These are phyloP conservation scores for Marchantia paleacea DNA, from an alignment of 225 moss, liverwort and hornwort genomes.

Conservation along the genomic window DNA sequence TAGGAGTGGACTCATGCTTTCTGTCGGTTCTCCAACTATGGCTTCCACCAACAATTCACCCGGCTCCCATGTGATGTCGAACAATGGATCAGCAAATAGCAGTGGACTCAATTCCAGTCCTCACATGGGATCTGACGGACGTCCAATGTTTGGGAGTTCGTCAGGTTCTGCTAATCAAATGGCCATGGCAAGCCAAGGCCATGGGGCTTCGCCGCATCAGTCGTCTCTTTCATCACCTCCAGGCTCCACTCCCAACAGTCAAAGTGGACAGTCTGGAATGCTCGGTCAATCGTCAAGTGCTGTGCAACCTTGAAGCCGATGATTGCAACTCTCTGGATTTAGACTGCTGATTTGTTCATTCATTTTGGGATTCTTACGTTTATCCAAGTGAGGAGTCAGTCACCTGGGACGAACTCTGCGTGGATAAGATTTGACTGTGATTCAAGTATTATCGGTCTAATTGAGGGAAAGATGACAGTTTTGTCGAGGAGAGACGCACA, in stretches of 20 bases:
- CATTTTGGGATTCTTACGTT: not conserved
- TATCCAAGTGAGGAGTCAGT: not conserved
- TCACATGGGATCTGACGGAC: slow-evolving; percentile 25
- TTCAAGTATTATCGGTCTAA: not conserved
- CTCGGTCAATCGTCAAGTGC: slow-evolving; percentile 23
- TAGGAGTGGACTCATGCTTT: slow-evolving; percentile 24
- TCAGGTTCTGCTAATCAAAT: slow-evolving; percentile 18
- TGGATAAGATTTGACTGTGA: not conserved
- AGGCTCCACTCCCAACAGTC: slow-evolving; percentile 12
- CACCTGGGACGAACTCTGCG: not conserved
- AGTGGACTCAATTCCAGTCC: slow-evolving; percentile 21
- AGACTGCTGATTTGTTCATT: not conserved
- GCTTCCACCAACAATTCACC: slow-evolving; percentile 12
- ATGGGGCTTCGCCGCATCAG: slow-evolving; percentile 16
- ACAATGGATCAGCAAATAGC: slow-evolving; percentile 19
- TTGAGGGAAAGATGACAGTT: not conserved
- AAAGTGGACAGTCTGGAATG: slow-evolving; percentile 23
- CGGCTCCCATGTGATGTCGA: slow-evolving; percentile 4
- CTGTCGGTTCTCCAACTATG: slow-evolving; percentile 29
- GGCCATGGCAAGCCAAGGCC: slow-evolving; percentile 15
- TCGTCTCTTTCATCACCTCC: not conserved
- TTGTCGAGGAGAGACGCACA: not conserved
- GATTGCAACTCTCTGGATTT: not conserved
- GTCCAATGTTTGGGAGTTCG: slow-evolving; percentile 28
- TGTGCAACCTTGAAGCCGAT: slow-evolving; percentile 24